Evolutionary conservation across 1,284 basidiomycete genomes (phyloP).

Genomic region (Uromyces viciae-fabae): DNA sequence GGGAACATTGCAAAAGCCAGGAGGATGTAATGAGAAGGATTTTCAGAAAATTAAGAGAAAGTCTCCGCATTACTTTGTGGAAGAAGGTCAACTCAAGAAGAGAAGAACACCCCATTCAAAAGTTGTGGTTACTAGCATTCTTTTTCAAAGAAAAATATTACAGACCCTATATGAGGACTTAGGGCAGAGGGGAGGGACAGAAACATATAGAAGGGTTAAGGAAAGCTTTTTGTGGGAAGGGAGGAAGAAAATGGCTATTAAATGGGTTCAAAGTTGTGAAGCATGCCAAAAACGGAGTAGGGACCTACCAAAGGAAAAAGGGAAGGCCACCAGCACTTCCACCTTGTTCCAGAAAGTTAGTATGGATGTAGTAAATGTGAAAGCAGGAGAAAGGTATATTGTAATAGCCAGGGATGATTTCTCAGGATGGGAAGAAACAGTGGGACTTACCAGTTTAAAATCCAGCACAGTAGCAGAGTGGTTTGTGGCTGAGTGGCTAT

Average conservation of each 20-base stretch:
- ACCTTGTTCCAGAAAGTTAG: neutral
- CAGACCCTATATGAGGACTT: neutral
- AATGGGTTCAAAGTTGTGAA: neutral
- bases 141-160: neutral
- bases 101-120: neutral
- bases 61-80: neutral
- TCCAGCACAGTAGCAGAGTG: conserved; percentile 19
- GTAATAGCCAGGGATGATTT: conserved; percentile 16
- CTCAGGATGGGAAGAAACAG: conserved; percentile 3
- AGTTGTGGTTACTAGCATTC: neutral
- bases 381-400: conserved; percentile 5
- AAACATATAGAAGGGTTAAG: neutral
- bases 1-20: neutral
- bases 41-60: neutral
- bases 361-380: neutral
- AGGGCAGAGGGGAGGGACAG: neutral
- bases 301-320: neutral
- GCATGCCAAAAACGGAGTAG: neutral
- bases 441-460: neutral
- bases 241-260: neutral
- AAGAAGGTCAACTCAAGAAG: neutral
- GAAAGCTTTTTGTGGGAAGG: conserved; percentile 12
- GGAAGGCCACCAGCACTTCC: neutral
- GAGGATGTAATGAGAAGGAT: neutral
- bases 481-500: conserved; percentile 28